Evolutionary conservation across 2,329 filamentous ascomycete genomes (phyloP).

Genomic region (Pseudogymnoascus sp.): DNA sequence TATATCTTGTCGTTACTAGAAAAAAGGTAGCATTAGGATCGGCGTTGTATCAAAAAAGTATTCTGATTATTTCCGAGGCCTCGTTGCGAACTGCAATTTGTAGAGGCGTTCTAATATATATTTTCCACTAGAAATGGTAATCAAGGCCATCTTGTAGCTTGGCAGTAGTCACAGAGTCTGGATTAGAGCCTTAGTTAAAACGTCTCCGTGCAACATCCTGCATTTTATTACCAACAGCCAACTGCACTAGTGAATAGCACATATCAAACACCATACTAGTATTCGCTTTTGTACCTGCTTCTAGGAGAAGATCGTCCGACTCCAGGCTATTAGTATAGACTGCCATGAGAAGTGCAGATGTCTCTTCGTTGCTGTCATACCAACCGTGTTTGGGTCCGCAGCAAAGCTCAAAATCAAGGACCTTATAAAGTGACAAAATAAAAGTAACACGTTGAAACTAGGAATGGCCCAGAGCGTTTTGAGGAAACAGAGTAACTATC

Average conservation of each 20-base stretch:
- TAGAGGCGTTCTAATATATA: neutral
- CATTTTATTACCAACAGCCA: neutral
- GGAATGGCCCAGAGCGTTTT: neutral
- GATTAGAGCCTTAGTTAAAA: neutral
- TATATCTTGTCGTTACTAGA: neutral
- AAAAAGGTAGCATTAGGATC: neutral
- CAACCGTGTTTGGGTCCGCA: neutral
- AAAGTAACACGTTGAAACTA: neutral
- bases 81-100: neutral
- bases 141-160: neutral
- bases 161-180: neutral
- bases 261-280: neutral
- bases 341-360: neutral
- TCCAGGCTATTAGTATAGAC: neutral
- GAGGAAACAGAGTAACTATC: neutral
- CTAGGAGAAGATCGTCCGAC: neutral
- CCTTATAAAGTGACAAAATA: neutral
- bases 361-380: neutral
- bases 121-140: neutral
- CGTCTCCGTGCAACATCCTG: neutral
- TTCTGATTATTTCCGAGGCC: neutral
- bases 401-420: neutral
- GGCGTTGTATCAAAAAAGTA: neutral
- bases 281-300: neutral
- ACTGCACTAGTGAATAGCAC: neutral